A percentile compares a stretch with the other conserved stretches of the same genome.
Evolutionary conservation across 2,329 filamentous ascomycete genomes (phyloP).

Genomic region (Aspergillus melleus): DNA sequence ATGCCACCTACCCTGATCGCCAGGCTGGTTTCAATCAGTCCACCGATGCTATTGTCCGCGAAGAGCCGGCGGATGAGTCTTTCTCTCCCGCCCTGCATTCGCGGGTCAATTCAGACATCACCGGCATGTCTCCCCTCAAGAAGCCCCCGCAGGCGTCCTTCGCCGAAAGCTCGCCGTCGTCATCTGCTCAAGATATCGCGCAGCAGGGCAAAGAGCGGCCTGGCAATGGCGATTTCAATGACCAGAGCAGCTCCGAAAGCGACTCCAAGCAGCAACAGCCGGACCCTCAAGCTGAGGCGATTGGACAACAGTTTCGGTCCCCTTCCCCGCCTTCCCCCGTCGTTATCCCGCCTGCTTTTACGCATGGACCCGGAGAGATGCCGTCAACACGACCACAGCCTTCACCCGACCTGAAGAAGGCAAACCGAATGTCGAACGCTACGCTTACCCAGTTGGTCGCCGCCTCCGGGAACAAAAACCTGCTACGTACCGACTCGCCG

Average conservation of each 20-base stretch:
- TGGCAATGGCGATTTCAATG: conserved; percentile 28
- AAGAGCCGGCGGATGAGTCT: conserved; percentile 24
- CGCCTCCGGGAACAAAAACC: conserved; percentile 57
- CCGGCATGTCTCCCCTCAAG: conserved; percentile 20
- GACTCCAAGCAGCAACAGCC: conserved; percentile 30
- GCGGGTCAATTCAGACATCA: conserved; percentile 35
- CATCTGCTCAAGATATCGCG: conserved; percentile 38
- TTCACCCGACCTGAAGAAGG: conserved; percentile 74
- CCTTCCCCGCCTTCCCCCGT: conserved; percentile 74
- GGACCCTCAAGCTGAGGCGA: conserved; percentile 26
- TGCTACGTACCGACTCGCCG: conserved; percentile 35
- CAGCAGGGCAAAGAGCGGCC: conserved; percentile 23
- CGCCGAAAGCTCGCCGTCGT: conserved; percentile 35
- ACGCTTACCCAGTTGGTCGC: conserved; percentile 80
- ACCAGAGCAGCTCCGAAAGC: conserved; percentile 44
- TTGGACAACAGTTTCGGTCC: conserved; percentile 38
- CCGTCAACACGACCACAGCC: conserved; percentile 71
- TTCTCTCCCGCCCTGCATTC: conserved; percentile 25
- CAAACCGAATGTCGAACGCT: conserved; percentile 77
- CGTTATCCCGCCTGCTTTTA: conserved; percentile 73
- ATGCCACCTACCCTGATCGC: conserved; percentile 17
- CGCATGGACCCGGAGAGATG: conserved; percentile 69
- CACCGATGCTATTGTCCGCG: conserved; percentile 35
- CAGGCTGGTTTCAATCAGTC: conserved; percentile 36
- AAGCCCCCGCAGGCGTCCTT: conserved; percentile 17